Evolutionary conservation across 2,329 filamentous ascomycete genomes (phyloP).

Genomic region (Geosmithia putterillii): DNA sequence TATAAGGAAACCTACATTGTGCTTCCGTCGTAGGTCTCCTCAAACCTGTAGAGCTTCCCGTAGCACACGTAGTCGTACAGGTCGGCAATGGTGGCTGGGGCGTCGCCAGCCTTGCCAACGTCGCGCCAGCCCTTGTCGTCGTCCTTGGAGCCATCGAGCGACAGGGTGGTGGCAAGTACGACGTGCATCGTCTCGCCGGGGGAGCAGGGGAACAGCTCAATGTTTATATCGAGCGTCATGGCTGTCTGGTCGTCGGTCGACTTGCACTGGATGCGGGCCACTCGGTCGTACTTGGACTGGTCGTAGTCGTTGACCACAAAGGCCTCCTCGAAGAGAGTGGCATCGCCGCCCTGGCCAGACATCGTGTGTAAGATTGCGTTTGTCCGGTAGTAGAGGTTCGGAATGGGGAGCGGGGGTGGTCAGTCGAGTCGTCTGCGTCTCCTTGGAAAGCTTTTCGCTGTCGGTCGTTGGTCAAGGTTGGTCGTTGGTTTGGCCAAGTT

Average conservation of each 20-base stretch:
- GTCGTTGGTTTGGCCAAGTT: not conserved
- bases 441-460: too few relatives aligned
- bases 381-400: not conserved
- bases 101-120: conserved; percentile 38
- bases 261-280: conserved; percentile 70
- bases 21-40: conserved; percentile 66
- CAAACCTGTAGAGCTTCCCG: conserved; percentile 81
- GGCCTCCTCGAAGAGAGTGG: conserved; percentile 85
- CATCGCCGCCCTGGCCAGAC: conserved; percentile 58
- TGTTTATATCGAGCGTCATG: conserved; percentile 87
- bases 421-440: not conserved
- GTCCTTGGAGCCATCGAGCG: conserved; percentile 74
- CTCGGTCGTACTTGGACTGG: conserved; percentile 86
- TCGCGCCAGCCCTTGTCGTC: conserved; percentile 75
- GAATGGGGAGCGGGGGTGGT: not conserved
- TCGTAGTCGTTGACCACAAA: conserved; percentile 75
- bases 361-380: conserved; percentile 15
- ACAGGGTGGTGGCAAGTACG: conserved; percentile 73
- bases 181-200: conserved; percentile 68
- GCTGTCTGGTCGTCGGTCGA: conserved; percentile 63
- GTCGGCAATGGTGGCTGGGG: conserved; percentile 55
- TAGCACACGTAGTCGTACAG: conserved; percentile 82
- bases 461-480: too few relatives aligned
- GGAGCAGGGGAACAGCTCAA: conserved; percentile 72
- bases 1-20: conserved; percentile 51